A percentile compares a stretch with the other conserved stretches of the same genome.
Evolutionary conservation across 2,329 filamentous ascomycete genomes (phyloP).

Genomic region (Periconia digitata): DNA sequence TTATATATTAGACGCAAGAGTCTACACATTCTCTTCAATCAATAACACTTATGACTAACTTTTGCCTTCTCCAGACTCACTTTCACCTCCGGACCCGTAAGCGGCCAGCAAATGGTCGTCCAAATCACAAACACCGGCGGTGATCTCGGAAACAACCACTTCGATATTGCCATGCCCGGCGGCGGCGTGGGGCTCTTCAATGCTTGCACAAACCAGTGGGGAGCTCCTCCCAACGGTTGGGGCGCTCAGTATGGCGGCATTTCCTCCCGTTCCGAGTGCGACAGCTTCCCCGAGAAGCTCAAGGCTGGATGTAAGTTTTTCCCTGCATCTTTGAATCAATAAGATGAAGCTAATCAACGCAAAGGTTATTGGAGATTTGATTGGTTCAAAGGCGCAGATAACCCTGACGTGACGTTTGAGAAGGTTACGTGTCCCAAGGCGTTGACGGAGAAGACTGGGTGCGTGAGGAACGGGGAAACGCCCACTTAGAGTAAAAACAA

Average conservation of each 20-base stretch:
- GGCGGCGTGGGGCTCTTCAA: conserved; percentile 41
- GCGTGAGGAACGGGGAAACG: conserved; percentile 25
- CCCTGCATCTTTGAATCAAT: too few relatives aligned
- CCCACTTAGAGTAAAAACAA: conserved; percentile 5
- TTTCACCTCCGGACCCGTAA: conserved; percentile 58
- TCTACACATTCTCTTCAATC: not conserved
- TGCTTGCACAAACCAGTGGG: conserved; percentile 36
- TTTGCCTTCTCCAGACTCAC: conserved; percentile 46
- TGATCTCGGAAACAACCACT: conserved; percentile 40
- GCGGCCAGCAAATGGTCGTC: conserved; percentile 64
- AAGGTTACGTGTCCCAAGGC: conserved; percentile 37
- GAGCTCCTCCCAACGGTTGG: conserved; percentile 37
- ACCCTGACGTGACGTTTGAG: conserved; percentile 35
- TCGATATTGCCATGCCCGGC: conserved; percentile 42
- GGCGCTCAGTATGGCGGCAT: conserved; percentile 40
- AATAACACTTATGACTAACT: not conserved
- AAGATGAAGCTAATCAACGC: too few relatives aligned
- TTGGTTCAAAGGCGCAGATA: conserved; percentile 38
- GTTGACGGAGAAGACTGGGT: conserved; percentile 34
- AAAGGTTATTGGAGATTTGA: conserved; percentile 37
- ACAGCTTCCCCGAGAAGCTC: conserved; percentile 36
- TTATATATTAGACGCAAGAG: too few relatives aligned
- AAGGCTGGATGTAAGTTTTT: conserved; percentile 31
- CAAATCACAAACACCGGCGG: conserved; percentile 64
- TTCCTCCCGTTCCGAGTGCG: conserved; percentile 32